Evolutionary conservation across 441 rosid genomes (phyloP).

Genomic region (Jatropha podagrica): DNA sequence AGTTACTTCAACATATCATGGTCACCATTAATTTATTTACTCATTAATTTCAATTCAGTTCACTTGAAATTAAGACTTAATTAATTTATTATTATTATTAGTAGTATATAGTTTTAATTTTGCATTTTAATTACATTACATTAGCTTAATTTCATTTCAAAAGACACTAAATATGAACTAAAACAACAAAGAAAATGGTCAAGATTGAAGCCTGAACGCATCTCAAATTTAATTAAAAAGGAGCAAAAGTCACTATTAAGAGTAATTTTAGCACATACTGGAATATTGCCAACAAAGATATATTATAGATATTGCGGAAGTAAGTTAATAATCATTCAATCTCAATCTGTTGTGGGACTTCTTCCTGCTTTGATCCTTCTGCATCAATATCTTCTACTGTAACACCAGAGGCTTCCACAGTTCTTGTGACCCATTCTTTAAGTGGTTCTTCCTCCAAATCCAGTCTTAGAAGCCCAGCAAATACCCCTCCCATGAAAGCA

Average conservation of each 20-base stretch:
- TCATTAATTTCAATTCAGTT: no score
- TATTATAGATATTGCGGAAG: neutral
- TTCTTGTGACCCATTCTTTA: conserved; percentile 80
- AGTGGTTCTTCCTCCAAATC: conserved; percentile 89
- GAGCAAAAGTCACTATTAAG: neutral
- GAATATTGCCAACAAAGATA: neutral
- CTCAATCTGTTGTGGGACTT: conserved; percentile 65
- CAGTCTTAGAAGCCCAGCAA: conserved; percentile 84
- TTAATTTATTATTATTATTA: no score
- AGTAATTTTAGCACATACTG: neutral
- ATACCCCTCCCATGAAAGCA: conserved; percentile 83
- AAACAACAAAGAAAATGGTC: no score
- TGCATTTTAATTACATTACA: no score
- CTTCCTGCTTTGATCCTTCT: conserved; percentile 43
- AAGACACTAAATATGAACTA: no score
- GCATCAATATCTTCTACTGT: conserved; percentile 44
- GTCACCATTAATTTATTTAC: no score
- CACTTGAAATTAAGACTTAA: no score
- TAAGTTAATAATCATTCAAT: conserved; percentile 38
- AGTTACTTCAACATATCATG: no score
- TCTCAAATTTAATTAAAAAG: neutral
- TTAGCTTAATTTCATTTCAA: no score
- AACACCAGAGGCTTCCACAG: conserved; percentile 77
- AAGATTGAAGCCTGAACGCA: no score
- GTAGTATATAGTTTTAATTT: no score